These are phyloP conservation scores for Sarocladium oryzae DNA, from an alignment of 2,329 filamentous ascomycete genomes.

Conservation along the genomic window DNA sequence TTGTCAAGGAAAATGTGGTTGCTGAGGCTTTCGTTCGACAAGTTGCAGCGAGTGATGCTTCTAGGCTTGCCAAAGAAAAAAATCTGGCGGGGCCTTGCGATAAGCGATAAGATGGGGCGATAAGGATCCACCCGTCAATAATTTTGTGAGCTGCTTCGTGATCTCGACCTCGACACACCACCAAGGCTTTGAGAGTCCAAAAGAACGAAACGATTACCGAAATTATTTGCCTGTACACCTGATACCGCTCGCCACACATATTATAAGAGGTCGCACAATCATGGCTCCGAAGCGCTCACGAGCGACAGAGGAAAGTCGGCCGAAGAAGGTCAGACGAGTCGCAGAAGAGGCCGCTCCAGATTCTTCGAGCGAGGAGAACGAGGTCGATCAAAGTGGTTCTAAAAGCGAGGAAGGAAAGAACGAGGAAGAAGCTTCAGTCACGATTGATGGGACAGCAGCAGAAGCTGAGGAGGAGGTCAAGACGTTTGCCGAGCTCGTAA, in stretches of 20 bases:
- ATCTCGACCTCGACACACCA: neutral
- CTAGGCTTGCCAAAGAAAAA: constrained; percentile 21
- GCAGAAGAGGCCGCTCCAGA: constrained; percentile 10
- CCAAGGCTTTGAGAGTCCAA: neutral
- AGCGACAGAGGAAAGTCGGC: constrained; percentile 11
- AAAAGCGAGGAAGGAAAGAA: neutral
- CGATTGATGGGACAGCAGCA: constrained; percentile 25
- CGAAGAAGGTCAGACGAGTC: constrained; percentile 12
- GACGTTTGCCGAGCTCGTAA: constrained; percentile 60
- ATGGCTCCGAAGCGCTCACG: constrained; percentile 27
- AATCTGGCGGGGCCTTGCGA: constrained; percentile 22
- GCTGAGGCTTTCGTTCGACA: too few relatives aligned
- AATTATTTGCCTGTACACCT: too few relatives aligned
- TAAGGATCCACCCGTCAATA: constrained; percentile 27
- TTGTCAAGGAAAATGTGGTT: constrained; percentile 12
- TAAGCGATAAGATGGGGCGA: constrained; percentile 26
- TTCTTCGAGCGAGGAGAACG: constrained; percentile 9
- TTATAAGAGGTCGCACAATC: too few relatives aligned
- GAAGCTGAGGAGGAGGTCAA: constrained; percentile 35
- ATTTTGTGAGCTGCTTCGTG: constrained; percentile 17
- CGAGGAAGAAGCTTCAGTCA: constrained; percentile 27
- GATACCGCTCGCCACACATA: too few relatives aligned
- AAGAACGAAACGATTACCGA: too few relatives aligned
- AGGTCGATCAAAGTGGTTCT: constrained; percentile 10
- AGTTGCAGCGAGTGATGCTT: too few relatives aligned